Conservation (phyloP, 352 stramenopile genomes). For the Globisporangium ultimum region DNA sequence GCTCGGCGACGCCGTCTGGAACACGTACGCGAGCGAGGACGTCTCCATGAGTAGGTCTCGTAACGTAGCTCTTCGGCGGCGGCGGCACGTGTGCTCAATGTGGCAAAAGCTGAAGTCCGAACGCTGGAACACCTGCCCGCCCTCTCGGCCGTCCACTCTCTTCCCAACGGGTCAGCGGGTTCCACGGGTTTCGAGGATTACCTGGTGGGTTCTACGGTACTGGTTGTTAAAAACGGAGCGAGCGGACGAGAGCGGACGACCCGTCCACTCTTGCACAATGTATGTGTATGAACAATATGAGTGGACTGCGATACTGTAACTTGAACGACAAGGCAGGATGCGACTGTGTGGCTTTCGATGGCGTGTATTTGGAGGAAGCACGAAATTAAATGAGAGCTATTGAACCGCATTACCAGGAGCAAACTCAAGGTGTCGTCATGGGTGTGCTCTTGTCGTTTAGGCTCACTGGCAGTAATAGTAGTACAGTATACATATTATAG, state of each 20-base stretch:
- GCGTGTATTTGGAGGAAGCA: slow-evolving; percentile 1
- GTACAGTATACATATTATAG: too few relatives aligned
- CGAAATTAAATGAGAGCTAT: background rate
- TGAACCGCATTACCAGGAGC: background rate
- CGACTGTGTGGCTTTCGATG: slow-evolving; percentile 2
- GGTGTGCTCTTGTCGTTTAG: too few relatives aligned
- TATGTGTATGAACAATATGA: background rate
- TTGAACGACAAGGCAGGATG: too few relatives aligned
- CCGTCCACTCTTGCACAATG: background rate
- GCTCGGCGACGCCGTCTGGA: slow-evolving; percentile 27
- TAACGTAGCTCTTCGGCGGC: slow-evolving; percentile 1
- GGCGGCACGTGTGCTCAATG: background rate
- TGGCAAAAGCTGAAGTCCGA: background rate
- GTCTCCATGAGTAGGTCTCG: slow-evolving; percentile 13
- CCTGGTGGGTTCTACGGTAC: too few relatives aligned
- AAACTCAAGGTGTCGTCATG: background rate
- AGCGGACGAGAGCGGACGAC: too few relatives aligned
- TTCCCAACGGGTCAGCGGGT: background rate
- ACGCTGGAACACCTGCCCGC: too few relatives aligned
- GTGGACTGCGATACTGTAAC: too few relatives aligned
- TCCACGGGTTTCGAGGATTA: background rate
- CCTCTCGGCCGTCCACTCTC: background rate
- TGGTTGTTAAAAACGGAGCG: background rate
- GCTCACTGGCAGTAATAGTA: too few relatives aligned
- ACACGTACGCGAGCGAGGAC: slow-evolving; percentile 42